These are phyloP conservation scores for Stagonosporopsis cucurbitacearum DNA, from an alignment of 2,329 filamentous ascomycete species.

Conservation along the genomic window DNA sequence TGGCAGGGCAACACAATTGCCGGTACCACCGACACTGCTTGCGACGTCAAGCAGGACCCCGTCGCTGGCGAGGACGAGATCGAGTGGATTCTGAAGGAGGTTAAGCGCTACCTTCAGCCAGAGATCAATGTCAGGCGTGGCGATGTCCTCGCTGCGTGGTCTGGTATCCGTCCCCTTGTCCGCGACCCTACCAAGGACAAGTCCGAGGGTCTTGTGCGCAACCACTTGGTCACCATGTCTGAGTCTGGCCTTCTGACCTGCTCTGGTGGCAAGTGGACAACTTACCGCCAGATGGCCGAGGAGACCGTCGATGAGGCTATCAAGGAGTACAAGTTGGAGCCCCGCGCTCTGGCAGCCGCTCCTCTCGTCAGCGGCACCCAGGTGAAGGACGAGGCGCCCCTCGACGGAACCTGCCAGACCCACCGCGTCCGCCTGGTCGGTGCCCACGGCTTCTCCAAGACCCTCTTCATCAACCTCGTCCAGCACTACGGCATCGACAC, in stretches of 20 bases:
- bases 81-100: constrained; percentile 84
- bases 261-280: constrained; percentile 91
- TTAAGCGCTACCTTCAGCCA: constrained; percentile 79
- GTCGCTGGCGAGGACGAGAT: constrained; percentile 83
- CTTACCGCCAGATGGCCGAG: constrained; percentile 91
- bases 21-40: constrained; percentile 83
- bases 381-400: constrained; percentile 72
- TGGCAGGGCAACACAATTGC: constrained; percentile 95
- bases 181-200: constrained; percentile 85
- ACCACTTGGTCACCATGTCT: constrained; percentile 83
- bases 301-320: constrained; percentile 85
- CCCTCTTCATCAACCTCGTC: constrained; percentile 92
- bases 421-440: constrained; percentile 82
- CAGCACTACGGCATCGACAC: constrained; percentile 93
- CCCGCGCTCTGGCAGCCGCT: constrained; percentile 64
- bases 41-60: constrained; percentile 74
- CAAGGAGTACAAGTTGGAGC: constrained; percentile 67
- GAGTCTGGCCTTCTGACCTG: constrained; percentile 81
- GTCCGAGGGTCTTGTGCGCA: constrained; percentile 85
- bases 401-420: constrained; percentile 81
- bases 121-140: constrained; percentile 85
- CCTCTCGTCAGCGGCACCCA: constrained; percentile 74
- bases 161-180: constrained; percentile 84
- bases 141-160: constrained; percentile 90
- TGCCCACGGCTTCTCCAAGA: constrained; percentile 86